Base-by-base conservation (phyloP, 352 stramenopile genomes). In the Peronospora farinosa region DNA sequence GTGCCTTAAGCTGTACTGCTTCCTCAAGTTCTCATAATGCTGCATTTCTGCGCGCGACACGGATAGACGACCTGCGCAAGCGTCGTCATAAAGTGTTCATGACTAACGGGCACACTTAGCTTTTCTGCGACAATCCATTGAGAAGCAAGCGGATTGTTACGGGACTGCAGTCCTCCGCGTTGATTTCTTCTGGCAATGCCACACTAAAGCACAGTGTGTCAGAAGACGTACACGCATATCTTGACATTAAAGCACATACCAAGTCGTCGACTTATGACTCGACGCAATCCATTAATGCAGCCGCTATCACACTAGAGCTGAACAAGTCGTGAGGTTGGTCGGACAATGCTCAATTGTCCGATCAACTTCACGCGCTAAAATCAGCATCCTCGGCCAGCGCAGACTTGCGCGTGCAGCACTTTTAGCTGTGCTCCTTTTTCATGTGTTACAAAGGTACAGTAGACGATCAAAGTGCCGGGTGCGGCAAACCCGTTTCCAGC, bases 401-500 rank as follows among this genome's bases (percentile, higher is more conserved):
- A 46, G 91, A 93, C 49, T 91, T 89, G 70, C 1, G 80, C 80
- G 36, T 88, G 60, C 11, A 93, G 65, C n/a, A 93, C 76, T 57
- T 91, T 91, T 19, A n/a, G n/a, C n/a, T n/a, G n/a, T n/a, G 79
- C 78, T 5, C 63, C 51, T 53, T 76, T 77, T 16, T 88, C 75
- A 16, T 66, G n/a, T n/a, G n/a, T 86, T 91, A 27, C 82, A 79
- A 11, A 93, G 60, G 32, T 93, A 93, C n/a, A 91, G 46, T n/a
- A n/a, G n/a, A n/a, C n/a, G n/a, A n/a, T n/a, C n/a, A n/a, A n/a
- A n/a, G n/a, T n/a, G n/a, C n/a, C n/a, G 95, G 95, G 16, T 95
- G 88, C 25, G 98, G 63, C 47, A 98, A 63, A 8, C 87, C n/a
- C 10, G 84, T 91, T 70, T 98, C 95, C n/a, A 98, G 72, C 17